phyloP scores from a whole-genome alignment of 2,329 filamentous ascomycete species.

The Hypoxylon sp. region DNA sequence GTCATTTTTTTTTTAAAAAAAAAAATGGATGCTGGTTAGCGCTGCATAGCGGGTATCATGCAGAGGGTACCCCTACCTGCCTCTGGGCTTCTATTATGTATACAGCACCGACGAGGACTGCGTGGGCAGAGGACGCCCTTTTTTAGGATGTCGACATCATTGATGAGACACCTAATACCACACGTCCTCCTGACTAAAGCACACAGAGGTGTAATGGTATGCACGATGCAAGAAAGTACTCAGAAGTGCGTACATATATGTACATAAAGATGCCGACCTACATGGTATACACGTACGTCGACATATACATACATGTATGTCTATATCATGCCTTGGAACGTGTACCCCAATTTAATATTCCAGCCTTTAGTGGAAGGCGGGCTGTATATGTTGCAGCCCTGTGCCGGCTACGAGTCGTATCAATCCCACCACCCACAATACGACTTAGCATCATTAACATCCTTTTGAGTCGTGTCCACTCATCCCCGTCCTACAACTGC shows the following conservation, averaged over 20 bases:
- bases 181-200: background rate
- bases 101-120: conserved; percentile 8
- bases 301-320: background rate
- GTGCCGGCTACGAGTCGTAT: conserved; percentile 40
- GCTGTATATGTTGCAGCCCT: conserved; percentile 36
- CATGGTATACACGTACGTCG: no score
- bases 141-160: conserved; percentile 17
- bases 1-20: conserved; percentile 37
- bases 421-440: conserved; percentile 36
- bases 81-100: conserved; percentile 3
- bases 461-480: conserved; percentile 10
- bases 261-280: background rate
- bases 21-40: conserved; percentile 30
- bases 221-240: conserved; percentile 13
- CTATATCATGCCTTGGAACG: conserved; percentile 1
- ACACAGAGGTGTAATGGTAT: background rate
- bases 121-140: background rate
- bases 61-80: conserved; percentile 25
- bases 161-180: conserved; percentile 20
- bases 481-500: conserved; percentile 9
- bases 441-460: background rate
- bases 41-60: conserved; percentile 34
- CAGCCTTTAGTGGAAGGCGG: conserved; percentile 32
- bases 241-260: conserved; percentile 8
- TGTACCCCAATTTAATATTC: conserved; percentile 30